Percentiles rank a stretch among this genome's conserved stretches.
Evolutionary conservation across 2,329 filamentous ascomycete genomes (phyloP).

Genomic region (Trichoderma simmonsii): DNA sequence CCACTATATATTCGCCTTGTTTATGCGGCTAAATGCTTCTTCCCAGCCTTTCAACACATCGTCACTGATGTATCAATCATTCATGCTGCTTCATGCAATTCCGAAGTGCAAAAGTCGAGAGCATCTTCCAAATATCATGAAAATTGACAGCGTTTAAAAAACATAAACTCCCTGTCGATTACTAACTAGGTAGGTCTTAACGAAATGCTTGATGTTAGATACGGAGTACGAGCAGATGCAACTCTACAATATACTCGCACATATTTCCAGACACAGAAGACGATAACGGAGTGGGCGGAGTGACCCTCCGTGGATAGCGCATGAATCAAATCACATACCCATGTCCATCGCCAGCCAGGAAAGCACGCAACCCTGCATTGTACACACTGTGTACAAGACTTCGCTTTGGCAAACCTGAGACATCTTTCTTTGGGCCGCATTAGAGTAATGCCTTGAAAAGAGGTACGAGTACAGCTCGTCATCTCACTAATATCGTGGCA

Average conservation of each 20-base stretch:
- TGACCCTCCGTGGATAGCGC: neutral
- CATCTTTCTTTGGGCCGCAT: neutral
- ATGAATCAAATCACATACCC: slow-evolving; percentile 3
- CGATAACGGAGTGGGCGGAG: neutral
- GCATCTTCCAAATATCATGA: neutral
- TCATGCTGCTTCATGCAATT: neutral
- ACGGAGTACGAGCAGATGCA: neutral
- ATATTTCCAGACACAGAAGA: neutral
- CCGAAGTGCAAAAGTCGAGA: neutral
- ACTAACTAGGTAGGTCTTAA: neutral
- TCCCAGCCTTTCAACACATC: neutral
- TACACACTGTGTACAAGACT: neutral
- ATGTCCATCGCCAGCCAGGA: neutral
- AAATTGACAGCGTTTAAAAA: neutral
- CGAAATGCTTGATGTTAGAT: neutral
- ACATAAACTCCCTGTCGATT: neutral
- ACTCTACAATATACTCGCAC: neutral
- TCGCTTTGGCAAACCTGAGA: neutral
- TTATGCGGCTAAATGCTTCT: neutral
- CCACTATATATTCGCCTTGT: neutral
- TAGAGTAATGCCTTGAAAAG: neutral
- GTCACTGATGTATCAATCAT: neutral
- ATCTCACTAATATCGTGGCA: neutral
- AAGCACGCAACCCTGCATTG: neutral
- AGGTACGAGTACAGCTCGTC: neutral